Conservation (phyloP, 176 grass and related monocot genomes). For the Oryza punctata region DNA sequence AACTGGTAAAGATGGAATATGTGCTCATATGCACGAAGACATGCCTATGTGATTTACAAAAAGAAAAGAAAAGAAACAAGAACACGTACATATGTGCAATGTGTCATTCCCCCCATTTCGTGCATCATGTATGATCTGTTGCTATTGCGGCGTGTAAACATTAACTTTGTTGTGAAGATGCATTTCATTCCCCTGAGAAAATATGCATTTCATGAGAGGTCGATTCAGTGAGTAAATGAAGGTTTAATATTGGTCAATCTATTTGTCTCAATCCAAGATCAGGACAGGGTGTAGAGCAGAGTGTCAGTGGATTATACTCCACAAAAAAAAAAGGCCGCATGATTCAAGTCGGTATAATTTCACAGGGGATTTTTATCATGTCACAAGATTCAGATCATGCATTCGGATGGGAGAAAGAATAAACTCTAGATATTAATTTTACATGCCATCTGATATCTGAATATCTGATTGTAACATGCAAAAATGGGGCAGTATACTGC, state of each 20-base stretch:
- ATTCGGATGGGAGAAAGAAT: neutral
- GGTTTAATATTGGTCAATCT: too few relatives aligned
- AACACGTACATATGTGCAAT: neutral
- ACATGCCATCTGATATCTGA: neutral
- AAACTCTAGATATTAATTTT: neutral
- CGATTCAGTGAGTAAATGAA: neutral
- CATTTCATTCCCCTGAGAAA: neutral
- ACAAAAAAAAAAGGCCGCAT: neutral
- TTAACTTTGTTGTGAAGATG: neutral
- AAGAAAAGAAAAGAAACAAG: too few relatives aligned
- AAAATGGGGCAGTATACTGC: neutral
- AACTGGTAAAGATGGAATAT: too few relatives aligned
- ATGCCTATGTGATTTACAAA: neutral
- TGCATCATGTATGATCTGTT: neutral
- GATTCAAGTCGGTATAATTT: neutral
- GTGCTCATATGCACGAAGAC: neutral
- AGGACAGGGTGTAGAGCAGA: neutral
- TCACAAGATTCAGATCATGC: neutral
- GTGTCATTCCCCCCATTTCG: neutral
- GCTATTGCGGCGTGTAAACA: too few relatives aligned
- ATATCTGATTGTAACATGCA: neutral
- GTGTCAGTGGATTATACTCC: neutral
- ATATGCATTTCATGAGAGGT: neutral
- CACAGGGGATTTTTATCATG: neutral
- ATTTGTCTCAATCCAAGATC: neutral